Evolutionary conservation across 164 flowering plant species (phyloP).

Genomic region (Macadamia tetraphylla): DNA sequence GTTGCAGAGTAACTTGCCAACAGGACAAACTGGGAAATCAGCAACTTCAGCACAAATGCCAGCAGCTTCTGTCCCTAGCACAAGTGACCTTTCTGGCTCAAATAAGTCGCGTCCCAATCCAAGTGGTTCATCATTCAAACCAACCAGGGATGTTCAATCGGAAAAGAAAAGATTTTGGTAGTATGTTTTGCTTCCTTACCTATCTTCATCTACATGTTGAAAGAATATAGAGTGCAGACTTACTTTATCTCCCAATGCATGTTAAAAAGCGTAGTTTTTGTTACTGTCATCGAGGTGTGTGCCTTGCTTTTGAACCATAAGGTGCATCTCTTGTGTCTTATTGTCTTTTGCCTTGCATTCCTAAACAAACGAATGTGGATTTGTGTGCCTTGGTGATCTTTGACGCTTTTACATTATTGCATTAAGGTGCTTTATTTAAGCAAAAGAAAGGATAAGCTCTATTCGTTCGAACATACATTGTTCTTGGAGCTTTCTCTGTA

Average conservation of each 20-base stretch:
- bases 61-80: conserved; percentile 44
- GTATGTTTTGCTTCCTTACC: conserved; percentile 35
- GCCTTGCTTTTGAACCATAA: no score
- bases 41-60: conserved; percentile 23
- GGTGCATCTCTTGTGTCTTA: no score
- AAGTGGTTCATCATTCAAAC: conserved; percentile 41
- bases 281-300: no score
- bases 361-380: no score
- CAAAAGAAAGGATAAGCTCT: no score
- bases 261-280: no score
- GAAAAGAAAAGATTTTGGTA: conserved; percentile 62
- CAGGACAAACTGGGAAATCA: conserved; percentile 33
- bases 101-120: conserved; percentile 44
- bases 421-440: no score
- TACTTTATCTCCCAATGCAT: neutral
- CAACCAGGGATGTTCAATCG: conserved; percentile 39
- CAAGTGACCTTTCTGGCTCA: conserved; percentile 66
- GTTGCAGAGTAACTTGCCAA: conserved; percentile 68
- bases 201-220: neutral
- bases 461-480: no score
- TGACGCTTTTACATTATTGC: no score
- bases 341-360: no score
- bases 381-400: no score
- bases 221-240: neutral
- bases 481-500: no score